Evolutionary conservation across 768 basidiomycete genomes (phyloP).

Genomic region (Pilatotrama ljubarskyi): DNA sequence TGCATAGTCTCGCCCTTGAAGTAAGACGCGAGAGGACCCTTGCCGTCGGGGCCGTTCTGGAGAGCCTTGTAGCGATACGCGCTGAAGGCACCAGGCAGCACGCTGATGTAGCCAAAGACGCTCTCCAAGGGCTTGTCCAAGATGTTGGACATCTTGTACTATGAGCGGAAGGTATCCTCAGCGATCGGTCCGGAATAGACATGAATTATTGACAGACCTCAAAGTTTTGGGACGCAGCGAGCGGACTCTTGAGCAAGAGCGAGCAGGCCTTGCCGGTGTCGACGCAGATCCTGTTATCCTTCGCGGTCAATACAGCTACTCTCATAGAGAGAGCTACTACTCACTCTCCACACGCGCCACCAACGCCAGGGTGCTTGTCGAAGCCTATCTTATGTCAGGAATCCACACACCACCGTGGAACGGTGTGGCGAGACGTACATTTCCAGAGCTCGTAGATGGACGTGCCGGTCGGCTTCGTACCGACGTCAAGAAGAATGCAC

Average conservation of each 20-base stretch:
- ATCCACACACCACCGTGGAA: not conserved
- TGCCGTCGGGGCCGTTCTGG: slow-evolving; percentile 82
- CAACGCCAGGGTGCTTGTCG: slow-evolving; percentile 81
- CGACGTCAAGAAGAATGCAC: slow-evolving; percentile 90
- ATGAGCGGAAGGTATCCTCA: not conserved
- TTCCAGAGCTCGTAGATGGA: slow-evolving; percentile 98
- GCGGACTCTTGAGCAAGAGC: slow-evolving; percentile 68
- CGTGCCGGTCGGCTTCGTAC: slow-evolving; percentile 92
- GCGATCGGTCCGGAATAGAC: not conserved
- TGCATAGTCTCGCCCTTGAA: slow-evolving; percentile 94
- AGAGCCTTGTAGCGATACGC: slow-evolving; percentile 90
- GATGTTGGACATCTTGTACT: slow-evolving; percentile 96
- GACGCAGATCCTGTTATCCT: slow-evolving; percentile 65
- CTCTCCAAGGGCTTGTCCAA: slow-evolving; percentile 96
- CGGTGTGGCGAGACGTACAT: slow-evolving; percentile 41
- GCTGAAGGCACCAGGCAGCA: slow-evolving; percentile 90
- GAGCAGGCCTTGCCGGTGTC: slow-evolving; percentile 75
- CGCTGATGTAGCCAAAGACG: slow-evolving; percentile 84
- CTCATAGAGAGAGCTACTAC: slow-evolving; percentile 18
- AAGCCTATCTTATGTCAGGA: slow-evolving; percentile 44
- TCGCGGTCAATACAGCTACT: not conserved
- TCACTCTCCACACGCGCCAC: slow-evolving; percentile 94
- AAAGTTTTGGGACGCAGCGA: slow-evolving; percentile 95
- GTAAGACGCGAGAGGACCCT: slow-evolving; percentile 88
- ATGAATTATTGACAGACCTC: slow-evolving; percentile 47